Evolutionary conservation across 2,329 filamentous ascomycete genomes (phyloP).

Genomic region (Microsporum audouinii): DNA sequence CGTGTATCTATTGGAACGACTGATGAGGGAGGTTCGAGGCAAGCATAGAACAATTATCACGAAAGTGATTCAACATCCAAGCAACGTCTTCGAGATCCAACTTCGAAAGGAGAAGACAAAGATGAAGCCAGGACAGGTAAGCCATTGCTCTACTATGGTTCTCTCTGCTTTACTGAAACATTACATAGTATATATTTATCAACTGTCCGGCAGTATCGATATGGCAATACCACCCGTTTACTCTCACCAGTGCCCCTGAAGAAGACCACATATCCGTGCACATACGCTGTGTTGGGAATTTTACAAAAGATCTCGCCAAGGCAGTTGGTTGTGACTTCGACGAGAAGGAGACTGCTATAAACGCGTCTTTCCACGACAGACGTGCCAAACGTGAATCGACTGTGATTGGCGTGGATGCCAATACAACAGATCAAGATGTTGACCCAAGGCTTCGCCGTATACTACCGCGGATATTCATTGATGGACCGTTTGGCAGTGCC

Average conservation of each 20-base stretch:
- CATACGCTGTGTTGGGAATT: slow-evolving; percentile 71
- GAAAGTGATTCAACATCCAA: slow-evolving; percentile 81
- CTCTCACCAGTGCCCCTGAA: slow-evolving; percentile 73
- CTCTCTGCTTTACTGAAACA: neutral
- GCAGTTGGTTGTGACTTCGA: slow-evolving; percentile 67
- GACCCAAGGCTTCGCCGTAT: slow-evolving; percentile 62
- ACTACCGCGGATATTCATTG: slow-evolving; percentile 68
- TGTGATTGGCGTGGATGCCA: slow-evolving; percentile 56
- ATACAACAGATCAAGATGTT: slow-evolving; percentile 42
- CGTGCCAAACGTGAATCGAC: slow-evolving; percentile 41
- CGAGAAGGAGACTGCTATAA: slow-evolving; percentile 7
- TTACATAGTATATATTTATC: slow-evolving; percentile 63
- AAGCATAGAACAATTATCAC: slow-evolving; percentile 76
- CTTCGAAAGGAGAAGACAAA: slow-evolving; percentile 83
- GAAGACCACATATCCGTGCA: slow-evolving; percentile 86
- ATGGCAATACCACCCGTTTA: slow-evolving; percentile 85
- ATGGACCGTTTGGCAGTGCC: slow-evolving; percentile 74
- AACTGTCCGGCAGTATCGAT: slow-evolving; percentile 77
- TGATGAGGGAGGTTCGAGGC: slow-evolving; percentile 66
- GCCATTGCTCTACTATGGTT: neutral
- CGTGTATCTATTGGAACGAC: slow-evolving; percentile 65
- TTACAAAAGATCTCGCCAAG: slow-evolving; percentile 58
- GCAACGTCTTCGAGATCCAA: slow-evolving; percentile 81
- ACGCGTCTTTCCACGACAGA: neutral
- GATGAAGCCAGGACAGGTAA: slow-evolving; percentile 59